Percentiles rank a stretch among this genome's conserved stretches.
Evolutionary conservation across 306 rosid genomes (phyloP).

Genomic region (Glycine tomentella): DNA sequence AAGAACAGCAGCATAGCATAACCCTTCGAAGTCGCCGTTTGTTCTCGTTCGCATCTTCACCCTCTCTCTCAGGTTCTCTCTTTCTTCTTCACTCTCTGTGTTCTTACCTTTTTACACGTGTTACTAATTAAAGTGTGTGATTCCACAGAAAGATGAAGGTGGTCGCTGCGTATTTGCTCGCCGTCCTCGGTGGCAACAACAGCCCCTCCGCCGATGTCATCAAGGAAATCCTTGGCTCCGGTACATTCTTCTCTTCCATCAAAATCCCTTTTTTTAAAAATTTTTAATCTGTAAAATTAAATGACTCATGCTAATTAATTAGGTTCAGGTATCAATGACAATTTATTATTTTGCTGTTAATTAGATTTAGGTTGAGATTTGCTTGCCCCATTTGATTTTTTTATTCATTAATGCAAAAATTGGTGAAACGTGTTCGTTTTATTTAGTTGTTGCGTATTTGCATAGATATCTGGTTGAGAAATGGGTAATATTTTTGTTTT

Average conservation of each 20-base stretch:
- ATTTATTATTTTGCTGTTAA: not conserved
- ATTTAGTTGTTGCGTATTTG: not conserved
- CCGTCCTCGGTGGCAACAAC: conserved; percentile 68
- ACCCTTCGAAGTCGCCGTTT: conserved; percentile 13
- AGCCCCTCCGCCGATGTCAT: conserved; percentile 54
- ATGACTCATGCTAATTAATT: not conserved
- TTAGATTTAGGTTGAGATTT: conserved; percentile 27
- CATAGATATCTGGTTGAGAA: not conserved
- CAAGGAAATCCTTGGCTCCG: conserved; percentile 57
- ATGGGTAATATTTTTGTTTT: not conserved
- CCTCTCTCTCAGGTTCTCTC: not conserved
- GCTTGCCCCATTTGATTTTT: not conserved
- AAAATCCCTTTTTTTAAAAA: not conserved
- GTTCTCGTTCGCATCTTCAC: not conserved
- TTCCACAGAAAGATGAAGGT: conserved; percentile 64
- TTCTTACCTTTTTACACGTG: not conserved
- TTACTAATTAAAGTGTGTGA: not conserved
- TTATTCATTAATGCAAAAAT: not conserved
- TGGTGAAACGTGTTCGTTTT: not conserved
- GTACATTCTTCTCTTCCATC: conserved; percentile 38
- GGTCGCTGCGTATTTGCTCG: conserved; percentile 68
- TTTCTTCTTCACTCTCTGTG: not conserved
- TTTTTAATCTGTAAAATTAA: not conserved
- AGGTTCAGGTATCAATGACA: too few relatives aligned
- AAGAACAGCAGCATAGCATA: not conserved